Conservation (phyloP, 768 basidiomycete species). For the Lactarius hengduanensis region DNA sequence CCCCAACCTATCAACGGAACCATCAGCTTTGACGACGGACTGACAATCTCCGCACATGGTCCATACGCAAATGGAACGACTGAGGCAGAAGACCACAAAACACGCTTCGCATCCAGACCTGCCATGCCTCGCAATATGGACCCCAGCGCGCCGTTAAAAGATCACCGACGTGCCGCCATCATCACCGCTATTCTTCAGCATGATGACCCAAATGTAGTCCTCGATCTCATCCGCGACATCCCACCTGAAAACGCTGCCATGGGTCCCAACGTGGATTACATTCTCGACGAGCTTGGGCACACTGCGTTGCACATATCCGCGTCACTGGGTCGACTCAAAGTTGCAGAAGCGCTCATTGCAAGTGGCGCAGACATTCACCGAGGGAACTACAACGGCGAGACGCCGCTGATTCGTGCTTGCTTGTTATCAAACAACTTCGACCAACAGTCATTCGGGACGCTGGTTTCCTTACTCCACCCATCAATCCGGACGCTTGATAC, state of each 20-base stretch:
- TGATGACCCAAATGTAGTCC: slow-evolving; percentile 62
- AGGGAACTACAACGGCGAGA: slow-evolving; percentile 93
- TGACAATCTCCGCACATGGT: slow-evolving; percentile 44
- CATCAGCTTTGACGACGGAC: slow-evolving; percentile 36
- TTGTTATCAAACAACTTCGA: slow-evolving; percentile 87
- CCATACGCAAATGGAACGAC: slow-evolving; percentile 41
- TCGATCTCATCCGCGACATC: slow-evolving; percentile 66
- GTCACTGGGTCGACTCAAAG: slow-evolving; percentile 70
- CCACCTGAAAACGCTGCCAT: slow-evolving; percentile 42
- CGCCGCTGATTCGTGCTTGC: slow-evolving; percentile 88
- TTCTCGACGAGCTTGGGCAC: slow-evolving; percentile 93
- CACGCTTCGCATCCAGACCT: slow-evolving; percentile 71
- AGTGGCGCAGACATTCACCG: slow-evolving; percentile 85
- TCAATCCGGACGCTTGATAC: slow-evolving; percentile 90
- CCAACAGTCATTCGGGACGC: slow-evolving; percentile 63
- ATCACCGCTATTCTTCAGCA: slow-evolving; percentile 64
- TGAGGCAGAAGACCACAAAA: slow-evolving; percentile 46
- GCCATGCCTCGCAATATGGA: slow-evolving; percentile 52
- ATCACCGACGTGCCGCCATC: slow-evolving; percentile 58
- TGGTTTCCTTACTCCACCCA: slow-evolving; percentile 62
- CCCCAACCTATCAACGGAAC: slow-evolving; percentile 25
- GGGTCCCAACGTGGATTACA: slow-evolving; percentile 64
- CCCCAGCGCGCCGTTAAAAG: slow-evolving; percentile 46
- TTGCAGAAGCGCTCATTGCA: slow-evolving; percentile 66
- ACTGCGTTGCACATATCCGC: slow-evolving; percentile 93